Percentiles rank a stretch among this genome's conserved stretches.
These are phyloP conservation scores for Laburnicola sp. DNA, from an alignment of 2,329 filamentous ascomycete species.

Conservation along the genomic window DNA sequence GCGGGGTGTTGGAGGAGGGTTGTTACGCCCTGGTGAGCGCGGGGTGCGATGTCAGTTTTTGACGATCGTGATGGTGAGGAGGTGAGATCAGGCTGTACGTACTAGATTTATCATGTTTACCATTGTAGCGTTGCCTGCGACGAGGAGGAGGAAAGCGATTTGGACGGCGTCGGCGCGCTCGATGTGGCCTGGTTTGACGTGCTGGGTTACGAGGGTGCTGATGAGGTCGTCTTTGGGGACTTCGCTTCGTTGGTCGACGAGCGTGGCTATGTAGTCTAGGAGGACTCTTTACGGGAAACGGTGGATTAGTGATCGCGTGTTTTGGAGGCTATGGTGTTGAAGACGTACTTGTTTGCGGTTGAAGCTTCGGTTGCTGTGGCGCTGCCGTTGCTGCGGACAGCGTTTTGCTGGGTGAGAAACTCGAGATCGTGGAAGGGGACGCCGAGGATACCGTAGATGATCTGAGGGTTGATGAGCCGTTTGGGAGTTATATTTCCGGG, in stretches of 20 bases:
- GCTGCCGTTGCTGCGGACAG: constrained; percentile 54
- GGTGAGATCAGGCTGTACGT: neutral
- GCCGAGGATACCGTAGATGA: constrained; percentile 56
- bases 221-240: constrained; percentile 53
- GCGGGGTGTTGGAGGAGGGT: constrained; percentile 51
- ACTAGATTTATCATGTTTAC: constrained; percentile 56
- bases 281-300: constrained; percentile 41
- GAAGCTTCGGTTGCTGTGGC: constrained; percentile 53
- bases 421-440: constrained; percentile 53
- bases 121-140: constrained; percentile 58
- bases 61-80: neutral
- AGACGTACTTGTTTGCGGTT: constrained; percentile 48
- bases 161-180: constrained; percentile 43
- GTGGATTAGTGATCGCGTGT: neutral
- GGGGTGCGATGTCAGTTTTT: no score
- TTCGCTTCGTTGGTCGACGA: constrained; percentile 49
- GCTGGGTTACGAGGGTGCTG: constrained; percentile 43
- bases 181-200: constrained; percentile 38
- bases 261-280: constrained; percentile 50
- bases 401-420: constrained; percentile 53
- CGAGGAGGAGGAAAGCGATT: constrained; percentile 56
- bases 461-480: constrained; percentile 32
- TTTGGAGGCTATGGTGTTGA: neutral
- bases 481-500: neutral
- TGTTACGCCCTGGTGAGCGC: constrained; percentile 45